phyloP scores from a whole-genome alignment of 495 filamentous ascomycete species.

The Penicillium coffeae region DNA sequence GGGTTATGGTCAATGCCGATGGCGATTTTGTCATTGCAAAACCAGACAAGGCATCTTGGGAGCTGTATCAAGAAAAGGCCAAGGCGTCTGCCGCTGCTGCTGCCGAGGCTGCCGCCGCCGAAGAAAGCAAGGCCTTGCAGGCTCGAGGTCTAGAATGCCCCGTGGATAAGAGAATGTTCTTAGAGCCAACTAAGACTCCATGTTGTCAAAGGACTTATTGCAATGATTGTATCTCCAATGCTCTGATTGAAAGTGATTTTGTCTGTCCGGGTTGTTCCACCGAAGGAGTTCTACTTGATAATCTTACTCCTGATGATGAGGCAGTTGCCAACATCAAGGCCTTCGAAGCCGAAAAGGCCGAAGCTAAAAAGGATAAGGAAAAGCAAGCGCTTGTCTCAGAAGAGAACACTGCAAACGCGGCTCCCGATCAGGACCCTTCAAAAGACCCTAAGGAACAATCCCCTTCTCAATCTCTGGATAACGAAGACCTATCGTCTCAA shows the following conservation, averaged over 20 bases:
- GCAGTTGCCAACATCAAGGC: slow-evolving; percentile 68
- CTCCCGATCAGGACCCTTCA: slow-evolving; percentile 9
- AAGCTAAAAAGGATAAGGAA: slow-evolving; percentile 59
- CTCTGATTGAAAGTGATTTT: slow-evolving; percentile 96
- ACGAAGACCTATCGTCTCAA: slow-evolving; percentile 14
- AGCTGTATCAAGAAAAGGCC: slow-evolving; percentile 88
- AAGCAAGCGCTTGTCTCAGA: slow-evolving; percentile 38
- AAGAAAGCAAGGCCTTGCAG: slow-evolving; percentile 75
- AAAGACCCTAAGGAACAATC: slow-evolving; percentile 25
- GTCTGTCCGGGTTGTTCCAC: slow-evolving; percentile 86
- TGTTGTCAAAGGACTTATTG: slow-evolving; percentile 98
- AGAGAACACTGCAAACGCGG: slow-evolving; percentile 29
- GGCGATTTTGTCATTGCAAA: slow-evolving; percentile 95
- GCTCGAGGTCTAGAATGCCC: slow-evolving; percentile 86
- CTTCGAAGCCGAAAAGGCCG: slow-evolving; percentile 70
- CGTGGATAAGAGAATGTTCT: slow-evolving; percentile 93
- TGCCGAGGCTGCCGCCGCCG: slow-evolving; percentile 61
- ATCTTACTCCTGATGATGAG: slow-evolving; percentile 78
- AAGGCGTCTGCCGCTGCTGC: slow-evolving; percentile 78
- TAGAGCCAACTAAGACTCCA: slow-evolving; percentile 96
- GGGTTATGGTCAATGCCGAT: slow-evolving; percentile 95
- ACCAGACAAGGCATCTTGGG: slow-evolving; percentile 92
- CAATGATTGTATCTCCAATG: slow-evolving; percentile 97
- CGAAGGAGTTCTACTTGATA: slow-evolving; percentile 88
- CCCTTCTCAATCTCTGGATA: slow-evolving; percentile 36